Percentiles rank a stretch among this genome's conserved stretches.
These are phyloP conservation scores for Misopates orontium DNA, from an alignment of 257 asterid species.

Conservation along the genomic window DNA sequence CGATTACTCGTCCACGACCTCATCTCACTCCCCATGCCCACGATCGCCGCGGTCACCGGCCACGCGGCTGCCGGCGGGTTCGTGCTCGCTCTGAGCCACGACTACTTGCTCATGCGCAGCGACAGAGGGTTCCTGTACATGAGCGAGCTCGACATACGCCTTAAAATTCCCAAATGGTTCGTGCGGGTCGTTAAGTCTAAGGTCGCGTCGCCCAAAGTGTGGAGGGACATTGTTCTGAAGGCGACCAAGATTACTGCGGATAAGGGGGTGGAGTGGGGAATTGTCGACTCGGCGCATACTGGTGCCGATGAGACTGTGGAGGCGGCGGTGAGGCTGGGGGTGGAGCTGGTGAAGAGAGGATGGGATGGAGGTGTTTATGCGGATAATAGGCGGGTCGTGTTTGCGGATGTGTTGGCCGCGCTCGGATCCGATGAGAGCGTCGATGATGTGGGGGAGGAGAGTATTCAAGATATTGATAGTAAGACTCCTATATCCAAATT, in stretches of 20 bases:
- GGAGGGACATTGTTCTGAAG: slow-evolving; percentile 55
- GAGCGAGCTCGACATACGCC: slow-evolving; percentile 62
- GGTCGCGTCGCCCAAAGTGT: slow-evolving; percentile 37
- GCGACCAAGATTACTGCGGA: slow-evolving; percentile 48
- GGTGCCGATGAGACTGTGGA: slow-evolving; percentile 52
- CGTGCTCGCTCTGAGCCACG: slow-evolving; percentile 58
- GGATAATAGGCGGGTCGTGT: slow-evolving; percentile 40
- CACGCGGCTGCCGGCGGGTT: slow-evolving; percentile 67
- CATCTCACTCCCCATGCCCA: slow-evolving; percentile 70
- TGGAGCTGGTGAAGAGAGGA: slow-evolving; percentile 44
- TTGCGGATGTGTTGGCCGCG: slow-evolving; percentile 36
- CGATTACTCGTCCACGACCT: slow-evolving; percentile 55
- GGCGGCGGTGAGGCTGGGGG: slow-evolving; percentile 53
- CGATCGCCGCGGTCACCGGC: slow-evolving; percentile 73
- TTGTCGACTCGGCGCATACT: slow-evolving; percentile 52
- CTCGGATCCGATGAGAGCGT: slow-evolving; percentile 44
- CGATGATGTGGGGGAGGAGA: slow-evolving; percentile 30
- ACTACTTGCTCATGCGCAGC: slow-evolving; percentile 57
- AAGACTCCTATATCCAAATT: slow-evolving; percentile 34
- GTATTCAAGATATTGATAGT: background rate
- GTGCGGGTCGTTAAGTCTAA: slow-evolving; percentile 40
- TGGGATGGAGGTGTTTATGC: slow-evolving; percentile 57
- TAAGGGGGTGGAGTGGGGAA: slow-evolving; percentile 50
- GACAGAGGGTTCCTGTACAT: slow-evolving; percentile 59
- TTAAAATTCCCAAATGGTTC: slow-evolving; percentile 51